phyloP scores from a whole-genome alignment of 1,139 yeast genomes.

The Meyerozyma smithsonii region DNA sequence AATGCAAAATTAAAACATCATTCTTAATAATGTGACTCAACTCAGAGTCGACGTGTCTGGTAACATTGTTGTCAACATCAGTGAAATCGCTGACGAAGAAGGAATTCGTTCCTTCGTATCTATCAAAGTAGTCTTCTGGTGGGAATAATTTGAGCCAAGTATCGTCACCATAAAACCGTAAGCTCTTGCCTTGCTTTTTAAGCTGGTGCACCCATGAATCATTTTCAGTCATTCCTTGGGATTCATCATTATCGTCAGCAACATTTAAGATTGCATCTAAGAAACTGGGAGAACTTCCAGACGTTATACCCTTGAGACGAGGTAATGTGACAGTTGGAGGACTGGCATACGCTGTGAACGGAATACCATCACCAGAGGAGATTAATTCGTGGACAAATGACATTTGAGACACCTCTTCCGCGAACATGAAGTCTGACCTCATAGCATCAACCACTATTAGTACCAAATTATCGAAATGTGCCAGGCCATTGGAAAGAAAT shows the following conservation, averaged over 20 bases:
- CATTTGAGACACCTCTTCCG: slow-evolving; percentile 56
- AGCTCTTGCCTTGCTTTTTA: slow-evolving; percentile 33
- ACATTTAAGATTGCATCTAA: slow-evolving; percentile 87
- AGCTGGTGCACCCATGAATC: slow-evolving; percentile 88
- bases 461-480: slow-evolving; percentile 64
- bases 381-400: slow-evolving; percentile 59
- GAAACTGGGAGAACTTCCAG: slow-evolving; percentile 78
- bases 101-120: slow-evolving; percentile 83
- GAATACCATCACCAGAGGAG: slow-evolving; percentile 67
- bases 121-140: slow-evolving; percentile 54
- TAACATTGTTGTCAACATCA: slow-evolving; percentile 89
- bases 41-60: slow-evolving; percentile 70
- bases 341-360: slow-evolving; percentile 85
- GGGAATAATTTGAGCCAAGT: slow-evolving; percentile 90
- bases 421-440: slow-evolving; percentile 80
- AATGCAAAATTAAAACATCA: slow-evolving; percentile 71
- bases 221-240: slow-evolving; percentile 68
- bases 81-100: slow-evolving; percentile 93
- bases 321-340: slow-evolving; percentile 87
- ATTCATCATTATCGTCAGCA: slow-evolving; percentile 78
- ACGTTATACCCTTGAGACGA: slow-evolving; percentile 71
- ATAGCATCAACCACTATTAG: slow-evolving; percentile 91
- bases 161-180: slow-evolving; percentile 94
- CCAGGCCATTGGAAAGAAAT: slow-evolving; percentile 18
- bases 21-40: slow-evolving; percentile 22